These are phyloP conservation scores for Chytriomyces sp. DNA, from an alignment of 192 early-diverging fungal genomes.

Conservation along the genomic window DNA sequence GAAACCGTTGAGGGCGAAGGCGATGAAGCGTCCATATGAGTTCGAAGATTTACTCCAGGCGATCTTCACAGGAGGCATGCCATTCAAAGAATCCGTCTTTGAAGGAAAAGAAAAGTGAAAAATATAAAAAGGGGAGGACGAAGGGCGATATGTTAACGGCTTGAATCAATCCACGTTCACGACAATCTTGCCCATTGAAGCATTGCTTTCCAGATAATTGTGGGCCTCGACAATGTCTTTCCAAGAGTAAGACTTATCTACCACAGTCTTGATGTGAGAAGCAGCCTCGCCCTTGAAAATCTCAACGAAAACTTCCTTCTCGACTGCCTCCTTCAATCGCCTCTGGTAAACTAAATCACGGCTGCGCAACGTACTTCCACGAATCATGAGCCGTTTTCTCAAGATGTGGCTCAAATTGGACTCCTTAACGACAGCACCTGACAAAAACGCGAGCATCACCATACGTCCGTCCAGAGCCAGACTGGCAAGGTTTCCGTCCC, in stretches of 20 bases:
- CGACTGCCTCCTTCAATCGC: constrained; percentile 52
- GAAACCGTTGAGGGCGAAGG: too few species aligned
- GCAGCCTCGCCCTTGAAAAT: constrained; percentile 41
- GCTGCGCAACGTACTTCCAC: constrained; percentile 71
- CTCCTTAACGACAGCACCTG: constrained; percentile 52
- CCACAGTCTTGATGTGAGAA: constrained; percentile 49
- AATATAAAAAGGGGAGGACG: too few species aligned
- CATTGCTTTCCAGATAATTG: constrained; percentile 64
- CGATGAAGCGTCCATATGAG: too few species aligned
- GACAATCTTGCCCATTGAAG: constrained; percentile 53
- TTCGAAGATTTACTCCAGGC: too few species aligned
- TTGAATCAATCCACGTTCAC: constrained; percentile 16
- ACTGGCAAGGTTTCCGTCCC: constrained; percentile 47
- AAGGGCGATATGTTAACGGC: too few species aligned
- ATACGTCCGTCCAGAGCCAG: constrained; percentile 84
- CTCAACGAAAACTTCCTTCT: constrained; percentile 55
- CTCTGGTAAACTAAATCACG: constrained; percentile 67
- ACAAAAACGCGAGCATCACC: constrained; percentile 81
- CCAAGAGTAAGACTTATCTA: constrained; percentile 70
- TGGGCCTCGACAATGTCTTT: constrained; percentile 68
- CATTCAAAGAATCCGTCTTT: too few species aligned
- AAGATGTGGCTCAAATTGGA: constrained; percentile 54
- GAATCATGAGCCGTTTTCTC: constrained; percentile 65
- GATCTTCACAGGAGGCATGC: too few species aligned
- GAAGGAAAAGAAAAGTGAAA: too few species aligned